Conservation (phyloP, 768 basidiomycete genomes). For the Pleurotus eryngii region DNA sequence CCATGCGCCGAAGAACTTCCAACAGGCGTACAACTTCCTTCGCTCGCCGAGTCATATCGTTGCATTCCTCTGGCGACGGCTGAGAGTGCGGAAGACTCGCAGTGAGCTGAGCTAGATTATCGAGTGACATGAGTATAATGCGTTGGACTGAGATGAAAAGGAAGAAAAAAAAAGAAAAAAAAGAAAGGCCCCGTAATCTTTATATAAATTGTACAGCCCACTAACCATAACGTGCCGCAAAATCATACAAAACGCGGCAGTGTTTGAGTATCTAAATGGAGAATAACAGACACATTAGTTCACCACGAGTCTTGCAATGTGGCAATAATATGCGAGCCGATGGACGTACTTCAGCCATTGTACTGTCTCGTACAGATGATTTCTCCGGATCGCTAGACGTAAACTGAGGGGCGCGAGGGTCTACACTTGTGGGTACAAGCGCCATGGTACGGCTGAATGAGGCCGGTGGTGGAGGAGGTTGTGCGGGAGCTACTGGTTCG, state of each 20-base stretch:
- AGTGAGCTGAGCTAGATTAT: conserved; percentile 39
- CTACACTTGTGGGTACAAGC: conserved; percentile 39
- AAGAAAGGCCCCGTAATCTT: background rate
- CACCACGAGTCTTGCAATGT: conserved; percentile 9
- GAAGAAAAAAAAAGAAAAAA: conserved; percentile 8
- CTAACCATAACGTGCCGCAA: conserved; percentile 68
- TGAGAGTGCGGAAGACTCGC: conserved; percentile 43
- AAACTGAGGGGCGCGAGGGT: conserved; percentile 33
- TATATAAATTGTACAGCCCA: conserved; percentile 9
- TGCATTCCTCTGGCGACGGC: conserved; percentile 53
- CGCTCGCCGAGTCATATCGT: conserved; percentile 70
- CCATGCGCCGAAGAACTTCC: conserved; percentile 52
- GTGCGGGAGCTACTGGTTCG: conserved; percentile 18
- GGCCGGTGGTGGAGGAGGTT: conserved; percentile 22
- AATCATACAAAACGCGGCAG: conserved; percentile 57
- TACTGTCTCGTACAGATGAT: conserved; percentile 29
- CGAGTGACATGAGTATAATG: background rate
- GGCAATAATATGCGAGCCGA: background rate
- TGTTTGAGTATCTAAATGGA: conserved; percentile 53
- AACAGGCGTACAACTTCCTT: conserved; percentile 64
- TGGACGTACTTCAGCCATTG: conserved; percentile 41
- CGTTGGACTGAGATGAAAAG: conserved; percentile 7
- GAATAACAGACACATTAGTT: conserved; percentile 1
- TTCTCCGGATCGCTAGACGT: conserved; percentile 33
- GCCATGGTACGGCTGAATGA: conserved; percentile 37